Base-by-base conservation (phyloP, 345 rosid genomes). In the Pugionium dolabratum region DNA sequence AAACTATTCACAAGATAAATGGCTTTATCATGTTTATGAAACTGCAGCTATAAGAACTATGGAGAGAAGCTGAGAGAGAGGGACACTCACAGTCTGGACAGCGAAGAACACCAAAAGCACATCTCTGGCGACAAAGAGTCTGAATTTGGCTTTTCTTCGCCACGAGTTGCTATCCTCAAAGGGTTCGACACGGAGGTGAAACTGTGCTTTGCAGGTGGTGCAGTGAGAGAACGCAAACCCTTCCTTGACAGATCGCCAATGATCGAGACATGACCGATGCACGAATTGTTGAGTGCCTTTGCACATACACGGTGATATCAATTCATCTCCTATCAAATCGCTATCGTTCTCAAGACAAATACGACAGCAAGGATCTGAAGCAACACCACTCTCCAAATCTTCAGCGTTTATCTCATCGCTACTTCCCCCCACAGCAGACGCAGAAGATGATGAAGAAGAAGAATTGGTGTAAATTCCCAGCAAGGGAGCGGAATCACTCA, bases 231-330 rank as follows among this genome's bases (percentile, higher is more conserved):
- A 93, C 40, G 96, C 96, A 83, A 86, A 94, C 31, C 99, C 99
- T 84, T 94, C 99, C 75, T 85, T 86, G 9, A 89, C 85, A 1
- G 96, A 87, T 51, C 96, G 88, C 96, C 96, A 89, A 73, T 89
- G 94, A 78, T 89, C 96, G 30, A 89, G 86, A 66, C 96, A 89
- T 31, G 86, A 76, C 0, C 96, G 91, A 69, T 89, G 96, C 64
- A 89, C 97, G 64, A 87, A 87, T 78, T 87, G 91, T 53, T 90
- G 97, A 25, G 97, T 90, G 66, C 94, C 97, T 81, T 93, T 93
- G 79, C 97, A 93, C 98, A 88, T 88, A 80, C 98, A 93, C 10
- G 98, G 98, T 29, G 97, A 85, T 77, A 93, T 93, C 82, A 93
- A 75, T 59, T 88, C 98, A 80, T 90, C 98, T 32, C 72, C 98